These are phyloP conservation scores for Boletus edulis DNA, from an alignment of 768 basidiomycete genomes.

Conservation along the genomic window DNA sequence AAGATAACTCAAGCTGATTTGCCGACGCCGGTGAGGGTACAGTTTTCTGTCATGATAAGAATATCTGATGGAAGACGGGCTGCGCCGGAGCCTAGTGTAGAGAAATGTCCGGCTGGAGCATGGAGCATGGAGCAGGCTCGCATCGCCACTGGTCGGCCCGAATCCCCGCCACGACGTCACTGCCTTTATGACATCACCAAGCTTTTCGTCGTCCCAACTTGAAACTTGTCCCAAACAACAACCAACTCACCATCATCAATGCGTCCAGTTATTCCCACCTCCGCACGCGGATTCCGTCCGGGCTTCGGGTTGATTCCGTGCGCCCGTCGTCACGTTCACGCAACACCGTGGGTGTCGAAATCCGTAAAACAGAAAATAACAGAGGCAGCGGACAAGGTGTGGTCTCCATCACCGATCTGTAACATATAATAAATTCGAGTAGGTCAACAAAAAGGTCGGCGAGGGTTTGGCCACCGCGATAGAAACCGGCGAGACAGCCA, in stretches of 20 bases:
- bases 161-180: too few relatives aligned
- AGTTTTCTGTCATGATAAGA: too few relatives aligned
- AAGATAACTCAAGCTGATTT: too few relatives aligned
- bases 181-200: constrained; percentile 10
- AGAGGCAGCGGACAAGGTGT: constrained; percentile 38
- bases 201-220: too few relatives aligned
- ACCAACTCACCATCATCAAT: neutral
- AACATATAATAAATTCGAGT: neutral
- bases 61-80: too few relatives aligned
- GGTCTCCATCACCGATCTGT: neutral
- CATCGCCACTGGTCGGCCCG: too few relatives aligned
- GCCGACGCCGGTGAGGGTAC: too few relatives aligned
- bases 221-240: too few relatives aligned
- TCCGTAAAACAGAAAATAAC: constrained; percentile 39
- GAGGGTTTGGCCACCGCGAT: constrained; percentile 39
- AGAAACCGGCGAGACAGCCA: constrained; percentile 40
- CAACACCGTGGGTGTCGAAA: constrained; percentile 31
- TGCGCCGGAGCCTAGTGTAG: too few relatives aligned
- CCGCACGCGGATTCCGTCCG: neutral
- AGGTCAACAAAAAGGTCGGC: constrained; percentile 43
- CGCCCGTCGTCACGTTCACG: constrained; percentile 27
- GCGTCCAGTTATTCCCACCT: neutral
- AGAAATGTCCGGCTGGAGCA: too few relatives aligned
- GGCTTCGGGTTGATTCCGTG: neutral
- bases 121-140: too few relatives aligned